These are phyloP conservation scores for Hamigera avellanea DNA, from an alignment of 495 filamentous ascomycete species.

Conservation along the genomic window DNA sequence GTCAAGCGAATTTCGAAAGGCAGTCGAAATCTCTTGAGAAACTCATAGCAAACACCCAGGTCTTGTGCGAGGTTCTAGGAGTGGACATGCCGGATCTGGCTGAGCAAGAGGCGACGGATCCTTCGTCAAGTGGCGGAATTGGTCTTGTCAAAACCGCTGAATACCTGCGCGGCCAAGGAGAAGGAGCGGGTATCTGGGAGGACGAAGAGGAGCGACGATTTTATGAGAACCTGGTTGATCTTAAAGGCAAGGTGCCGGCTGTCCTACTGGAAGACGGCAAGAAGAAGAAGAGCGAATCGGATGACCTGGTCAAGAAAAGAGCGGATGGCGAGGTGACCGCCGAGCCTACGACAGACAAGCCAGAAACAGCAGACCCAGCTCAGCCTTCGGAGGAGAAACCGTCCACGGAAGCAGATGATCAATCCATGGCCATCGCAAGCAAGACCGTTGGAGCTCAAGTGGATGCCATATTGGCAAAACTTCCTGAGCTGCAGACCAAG, in stretches of 20 bases:
- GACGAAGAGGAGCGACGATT: slow-evolving; percentile 96
- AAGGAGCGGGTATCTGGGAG: slow-evolving; percentile 97
- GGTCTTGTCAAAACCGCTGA: slow-evolving; percentile 91
- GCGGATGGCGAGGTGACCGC: slow-evolving; percentile 20
- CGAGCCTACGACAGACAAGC: slow-evolving; percentile 20
- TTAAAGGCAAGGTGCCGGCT: slow-evolving; percentile 89
- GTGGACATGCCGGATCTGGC: slow-evolving; percentile 92
- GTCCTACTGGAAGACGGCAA: slow-evolving; percentile 90
- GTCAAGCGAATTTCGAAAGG: slow-evolving; percentile 91
- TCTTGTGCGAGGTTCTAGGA: slow-evolving; percentile 75
- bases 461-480: slow-evolving; percentile 74
- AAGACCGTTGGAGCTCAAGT: slow-evolving; percentile 97
- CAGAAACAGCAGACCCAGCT: slow-evolving; percentile 10
- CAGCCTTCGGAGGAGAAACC: slow-evolving; percentile 39
- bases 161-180: slow-evolving; percentile 78
- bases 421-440: slow-evolving; percentile 88
- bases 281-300: slow-evolving; percentile 76
- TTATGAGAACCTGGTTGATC: slow-evolving; percentile 90
- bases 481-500: slow-evolving; percentile 83
- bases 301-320: slow-evolving; percentile 52
- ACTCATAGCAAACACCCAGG: slow-evolving; percentile 79
- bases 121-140: slow-evolving; percentile 59
- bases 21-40: slow-evolving; percentile 85
- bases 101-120: slow-evolving; percentile 60
- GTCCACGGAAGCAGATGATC: slow-evolving; percentile 55